Percentiles rank a stretch among this genome's conserved stretches.
These are phyloP conservation scores for Citropsis articulata DNA, from an alignment of 345 rosid species.

Conservation along the genomic window DNA sequence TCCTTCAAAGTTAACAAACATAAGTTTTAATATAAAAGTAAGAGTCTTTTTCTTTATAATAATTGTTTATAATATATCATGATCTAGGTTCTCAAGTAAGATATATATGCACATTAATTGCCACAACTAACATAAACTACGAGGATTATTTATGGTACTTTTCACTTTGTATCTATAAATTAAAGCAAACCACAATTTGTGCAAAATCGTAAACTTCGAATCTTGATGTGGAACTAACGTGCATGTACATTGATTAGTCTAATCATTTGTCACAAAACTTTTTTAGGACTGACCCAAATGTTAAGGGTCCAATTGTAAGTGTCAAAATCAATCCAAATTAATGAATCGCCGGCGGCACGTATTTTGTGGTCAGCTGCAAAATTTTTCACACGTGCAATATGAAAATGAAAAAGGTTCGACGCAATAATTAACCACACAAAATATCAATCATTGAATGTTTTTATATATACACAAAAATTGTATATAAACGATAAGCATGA, in stretches of 20 bases:
- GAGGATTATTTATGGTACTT: background rate
- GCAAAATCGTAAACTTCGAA: background rate
- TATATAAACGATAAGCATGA: background rate
- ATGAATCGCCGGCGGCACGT: background rate
- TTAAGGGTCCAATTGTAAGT: background rate
- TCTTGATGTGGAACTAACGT: too few species aligned
- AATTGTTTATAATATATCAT: too few species aligned
- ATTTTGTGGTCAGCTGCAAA: background rate
- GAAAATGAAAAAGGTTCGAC: background rate
- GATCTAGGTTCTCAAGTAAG: background rate
- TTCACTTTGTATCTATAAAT: background rate
- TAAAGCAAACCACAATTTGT: background rate
- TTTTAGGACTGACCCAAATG: background rate
- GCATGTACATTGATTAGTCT: background rate
- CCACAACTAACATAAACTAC: too few species aligned
- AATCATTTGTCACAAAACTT: background rate
- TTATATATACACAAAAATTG: background rate
- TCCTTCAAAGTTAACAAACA: background rate
- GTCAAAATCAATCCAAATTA: constrained; percentile 7
- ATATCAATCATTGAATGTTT: background rate
- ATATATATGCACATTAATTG: too few species aligned
- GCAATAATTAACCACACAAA: background rate
- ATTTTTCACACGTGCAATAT: background rate
- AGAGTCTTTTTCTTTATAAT: background rate
- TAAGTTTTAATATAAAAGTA: background rate